Evolutionary conservation across 2,329 filamentous ascomycete species (phyloP).

Genomic region (Diaporthe aspalathi): DNA sequence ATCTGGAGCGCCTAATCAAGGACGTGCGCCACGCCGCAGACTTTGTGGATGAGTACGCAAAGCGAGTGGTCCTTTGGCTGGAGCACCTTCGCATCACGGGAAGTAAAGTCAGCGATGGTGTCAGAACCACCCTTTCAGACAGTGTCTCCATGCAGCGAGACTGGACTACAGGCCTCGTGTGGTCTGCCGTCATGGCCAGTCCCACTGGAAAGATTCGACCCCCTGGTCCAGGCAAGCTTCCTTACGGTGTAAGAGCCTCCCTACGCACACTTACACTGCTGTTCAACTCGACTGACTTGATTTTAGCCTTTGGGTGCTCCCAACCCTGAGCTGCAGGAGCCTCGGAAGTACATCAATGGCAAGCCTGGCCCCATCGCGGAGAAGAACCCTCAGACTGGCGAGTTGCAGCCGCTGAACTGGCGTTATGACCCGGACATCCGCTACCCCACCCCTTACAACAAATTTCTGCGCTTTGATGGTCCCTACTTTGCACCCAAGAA

Average conservation of each 20-base stretch:
- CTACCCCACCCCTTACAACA: slow-evolving; percentile 7
- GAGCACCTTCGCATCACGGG: background rate
- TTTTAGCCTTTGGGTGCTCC: slow-evolving; percentile 16
- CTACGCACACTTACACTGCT: background rate
- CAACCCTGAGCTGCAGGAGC: slow-evolving; percentile 21
- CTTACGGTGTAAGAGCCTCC: slow-evolving; percentile 6
- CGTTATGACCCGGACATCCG: slow-evolving; percentile 22
- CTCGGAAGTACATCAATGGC: background rate
- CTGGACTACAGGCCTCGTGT: background rate
- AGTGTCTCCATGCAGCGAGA: slow-evolving; percentile 17
- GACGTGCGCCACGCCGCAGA: slow-evolving; percentile 8
- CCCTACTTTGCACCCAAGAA: slow-evolving; percentile 13
- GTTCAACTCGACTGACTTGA: background rate
- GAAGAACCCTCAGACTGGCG: background rate
- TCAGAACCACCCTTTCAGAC: background rate
- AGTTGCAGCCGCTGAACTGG: slow-evolving; percentile 4
- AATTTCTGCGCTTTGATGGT: slow-evolving; percentile 19
- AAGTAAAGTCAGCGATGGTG: background rate
- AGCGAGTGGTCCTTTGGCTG: slow-evolving; percentile 27
- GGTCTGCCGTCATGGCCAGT: slow-evolving; percentile 20
- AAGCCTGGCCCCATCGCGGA: background rate
- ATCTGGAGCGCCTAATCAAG: background rate
- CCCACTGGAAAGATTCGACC: slow-evolving; percentile 1
- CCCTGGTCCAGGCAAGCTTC: slow-evolving; percentile 1
- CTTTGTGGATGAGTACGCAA: slow-evolving; percentile 22